These are phyloP conservation scores for Acacia melanoxylon DNA, from an alignment of 306 rosid genomes.

Conservation along the genomic window DNA sequence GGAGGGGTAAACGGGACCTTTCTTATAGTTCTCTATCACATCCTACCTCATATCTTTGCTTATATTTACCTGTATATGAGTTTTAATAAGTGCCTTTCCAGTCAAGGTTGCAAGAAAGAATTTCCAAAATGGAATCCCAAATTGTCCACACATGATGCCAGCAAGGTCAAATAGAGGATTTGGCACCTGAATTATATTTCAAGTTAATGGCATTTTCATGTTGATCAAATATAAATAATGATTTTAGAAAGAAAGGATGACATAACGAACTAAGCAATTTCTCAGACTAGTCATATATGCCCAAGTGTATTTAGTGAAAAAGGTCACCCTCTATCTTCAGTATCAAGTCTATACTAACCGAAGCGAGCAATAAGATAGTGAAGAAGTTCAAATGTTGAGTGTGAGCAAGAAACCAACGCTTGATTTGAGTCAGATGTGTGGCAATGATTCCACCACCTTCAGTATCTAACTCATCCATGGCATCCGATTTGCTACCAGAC, in stretches of 20 bases:
- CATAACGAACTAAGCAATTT: neutral
- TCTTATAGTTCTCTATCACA: neutral
- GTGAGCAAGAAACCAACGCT: conserved; percentile 78
- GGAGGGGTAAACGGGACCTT: neutral
- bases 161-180: conserved; percentile 99
- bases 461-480: conserved; percentile 70
- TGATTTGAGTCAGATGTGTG: conserved; percentile 50
- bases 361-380: conserved; percentile 87
- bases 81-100: conserved; percentile 93
- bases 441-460: conserved; percentile 60
- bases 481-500: conserved; percentile 69
- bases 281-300: neutral
- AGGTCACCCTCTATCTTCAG: conserved; percentile 19
- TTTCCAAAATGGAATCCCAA: conserved; percentile 90
- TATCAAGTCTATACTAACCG: conserved; percentile 66
- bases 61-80: conserved; percentile 81
- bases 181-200: conserved; percentile 69
- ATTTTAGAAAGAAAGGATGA: neutral
- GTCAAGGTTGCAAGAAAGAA: conserved; percentile 84
- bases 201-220: conserved; percentile 26
- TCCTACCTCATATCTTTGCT: neutral
- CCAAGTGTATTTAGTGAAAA: neutral
- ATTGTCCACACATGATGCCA: conserved; percentile 99
- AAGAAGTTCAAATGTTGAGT: conserved; percentile 83
- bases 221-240: conserved; percentile 4